phyloP scores from a whole-genome alignment of 257 asterid genomes.

The Anisodus tanguticus region DNA sequence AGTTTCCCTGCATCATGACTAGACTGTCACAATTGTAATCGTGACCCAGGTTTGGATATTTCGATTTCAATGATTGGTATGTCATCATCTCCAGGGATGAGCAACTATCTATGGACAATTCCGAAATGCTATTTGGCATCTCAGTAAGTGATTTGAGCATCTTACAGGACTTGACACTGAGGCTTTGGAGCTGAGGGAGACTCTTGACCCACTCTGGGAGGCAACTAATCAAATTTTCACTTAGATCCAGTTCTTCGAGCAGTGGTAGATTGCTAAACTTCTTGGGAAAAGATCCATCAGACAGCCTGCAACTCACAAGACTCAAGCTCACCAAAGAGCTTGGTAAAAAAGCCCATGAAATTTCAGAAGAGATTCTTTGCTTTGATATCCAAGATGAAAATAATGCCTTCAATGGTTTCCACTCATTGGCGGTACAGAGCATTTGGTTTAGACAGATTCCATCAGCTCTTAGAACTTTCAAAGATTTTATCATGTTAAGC shows the following conservation, averaged over 20 bases:
- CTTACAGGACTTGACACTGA: slow-evolving; percentile 25
- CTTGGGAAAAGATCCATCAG: slow-evolving; percentile 27
- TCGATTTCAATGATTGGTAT: neutral
- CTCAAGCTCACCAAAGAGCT: slow-evolving; percentile 28
- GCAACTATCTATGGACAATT: slow-evolving; percentile 30
- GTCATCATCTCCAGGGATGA: slow-evolving; percentile 26
- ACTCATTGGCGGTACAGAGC: neutral
- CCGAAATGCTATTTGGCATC: slow-evolving; percentile 27
- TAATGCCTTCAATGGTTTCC: neutral
- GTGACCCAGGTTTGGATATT: too few species aligned
- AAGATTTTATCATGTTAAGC: slow-evolving; percentile 26
- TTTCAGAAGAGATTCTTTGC: slow-evolving; percentile 21
- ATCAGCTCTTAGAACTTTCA: slow-evolving; percentile 31
- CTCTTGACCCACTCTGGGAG: slow-evolving; percentile 33
- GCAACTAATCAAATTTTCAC: slow-evolving; percentile 31
- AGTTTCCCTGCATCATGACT: neutral
- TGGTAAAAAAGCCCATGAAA: slow-evolving; percentile 29
- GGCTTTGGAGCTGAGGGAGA: slow-evolving; percentile 30
- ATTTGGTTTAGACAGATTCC: slow-evolving; percentile 22
- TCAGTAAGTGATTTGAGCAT: slow-evolving; percentile 28
- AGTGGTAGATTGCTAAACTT: slow-evolving; percentile 18
- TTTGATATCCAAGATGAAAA: slow-evolving; percentile 26
- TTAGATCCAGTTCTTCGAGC: slow-evolving; percentile 31
- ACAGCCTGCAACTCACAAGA: slow-evolving; percentile 33
- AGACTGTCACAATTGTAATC: slow-evolving; percentile 20